phyloP scores from a whole-genome alignment of 2,329 filamentous ascomycete genomes.

The Byssothecium circinans region DNA sequence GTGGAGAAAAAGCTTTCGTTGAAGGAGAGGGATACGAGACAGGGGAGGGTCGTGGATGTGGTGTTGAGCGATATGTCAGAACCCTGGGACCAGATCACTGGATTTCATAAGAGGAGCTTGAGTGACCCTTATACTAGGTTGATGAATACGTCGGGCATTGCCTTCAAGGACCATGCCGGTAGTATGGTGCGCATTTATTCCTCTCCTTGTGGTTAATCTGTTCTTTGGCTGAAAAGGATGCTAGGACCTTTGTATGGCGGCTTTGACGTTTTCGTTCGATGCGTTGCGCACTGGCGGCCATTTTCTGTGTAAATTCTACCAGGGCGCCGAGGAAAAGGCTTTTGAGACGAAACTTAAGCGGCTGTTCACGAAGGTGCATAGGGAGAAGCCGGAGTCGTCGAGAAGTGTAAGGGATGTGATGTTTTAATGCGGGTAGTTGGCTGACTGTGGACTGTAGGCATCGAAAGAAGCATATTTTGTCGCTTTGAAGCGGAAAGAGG shows the following conservation, averaged over 20 bases:
- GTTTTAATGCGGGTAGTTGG: background rate
- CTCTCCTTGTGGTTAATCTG: background rate
- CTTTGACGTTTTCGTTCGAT: conserved; percentile 81
- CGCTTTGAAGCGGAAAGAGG: conserved; percentile 68
- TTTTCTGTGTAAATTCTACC: conserved; percentile 98
- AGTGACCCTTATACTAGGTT: conserved; percentile 97
- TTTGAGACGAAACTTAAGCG: conserved; percentile 74
- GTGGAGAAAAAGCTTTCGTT: conserved; percentile 25
- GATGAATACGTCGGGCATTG: conserved; percentile 96
- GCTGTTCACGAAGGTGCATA: conserved; percentile 76
- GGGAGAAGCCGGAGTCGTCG: conserved; percentile 91
- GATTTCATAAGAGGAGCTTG: conserved; percentile 83
- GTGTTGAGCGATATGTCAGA: conserved; percentile 99
- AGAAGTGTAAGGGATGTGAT: conserved; percentile 64
- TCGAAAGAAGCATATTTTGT: conserved; percentile 88
- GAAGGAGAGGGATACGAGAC: conserved; percentile 41
- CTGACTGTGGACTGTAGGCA: conserved; percentile 57
- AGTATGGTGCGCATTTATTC: conserved; percentile 75
- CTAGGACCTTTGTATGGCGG: conserved; percentile 87
- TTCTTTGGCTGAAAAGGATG: background rate
- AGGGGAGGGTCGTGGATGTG: conserved; percentile 74
- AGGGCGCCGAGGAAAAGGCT: conserved; percentile 80
- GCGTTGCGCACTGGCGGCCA: conserved; percentile 81
- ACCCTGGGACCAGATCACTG: conserved; percentile 83
- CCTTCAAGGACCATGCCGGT: conserved; percentile 83